A percentile compares a stretch with the other conserved stretches of the same genome.
phyloP scores from a whole-genome alignment of 2,329 filamentous ascomycete species.

The Xylogone sp. region DNA sequence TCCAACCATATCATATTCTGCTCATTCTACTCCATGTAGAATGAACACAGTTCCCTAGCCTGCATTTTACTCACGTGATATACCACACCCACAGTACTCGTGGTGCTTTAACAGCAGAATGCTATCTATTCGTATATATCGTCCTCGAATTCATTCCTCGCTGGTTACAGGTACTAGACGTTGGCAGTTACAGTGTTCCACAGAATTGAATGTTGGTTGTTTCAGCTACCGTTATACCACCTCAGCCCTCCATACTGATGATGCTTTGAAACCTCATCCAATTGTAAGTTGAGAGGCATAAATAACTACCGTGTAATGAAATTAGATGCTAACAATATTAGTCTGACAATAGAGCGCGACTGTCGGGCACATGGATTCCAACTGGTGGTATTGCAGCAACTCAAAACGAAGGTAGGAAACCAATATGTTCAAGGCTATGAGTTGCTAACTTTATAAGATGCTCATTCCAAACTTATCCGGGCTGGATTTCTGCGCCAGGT shows the following conservation, averaged over 20 bases:
- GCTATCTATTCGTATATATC: background rate
- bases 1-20: too few relatives aligned
- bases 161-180: too few relatives aligned
- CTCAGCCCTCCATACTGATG: background rate
- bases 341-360: conserved; percentile 52
- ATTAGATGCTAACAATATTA: conserved; percentile 21
- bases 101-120: background rate
- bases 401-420: conserved; percentile 47
- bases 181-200: background rate
- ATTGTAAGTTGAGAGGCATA: background rate
- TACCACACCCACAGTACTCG: too few relatives aligned
- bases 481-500: conserved; percentile 74
- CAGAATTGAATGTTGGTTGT: background rate
- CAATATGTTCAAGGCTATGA: conserved; percentile 8
- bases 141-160: too few relatives aligned
- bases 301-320: conserved; percentile 3
- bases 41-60: background rate
- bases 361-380: conserved; percentile 78
- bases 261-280: background rate
- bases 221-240: background rate
- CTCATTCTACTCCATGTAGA: too few relatives aligned
- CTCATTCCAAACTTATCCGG: conserved; percentile 63
- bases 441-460: conserved; percentile 41
- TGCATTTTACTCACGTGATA: background rate
- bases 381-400: conserved; percentile 62